These are phyloP conservation scores for Linnemannia exigua DNA, from an alignment of 192 early-diverging fungal genomes.

Conservation along the genomic window DNA sequence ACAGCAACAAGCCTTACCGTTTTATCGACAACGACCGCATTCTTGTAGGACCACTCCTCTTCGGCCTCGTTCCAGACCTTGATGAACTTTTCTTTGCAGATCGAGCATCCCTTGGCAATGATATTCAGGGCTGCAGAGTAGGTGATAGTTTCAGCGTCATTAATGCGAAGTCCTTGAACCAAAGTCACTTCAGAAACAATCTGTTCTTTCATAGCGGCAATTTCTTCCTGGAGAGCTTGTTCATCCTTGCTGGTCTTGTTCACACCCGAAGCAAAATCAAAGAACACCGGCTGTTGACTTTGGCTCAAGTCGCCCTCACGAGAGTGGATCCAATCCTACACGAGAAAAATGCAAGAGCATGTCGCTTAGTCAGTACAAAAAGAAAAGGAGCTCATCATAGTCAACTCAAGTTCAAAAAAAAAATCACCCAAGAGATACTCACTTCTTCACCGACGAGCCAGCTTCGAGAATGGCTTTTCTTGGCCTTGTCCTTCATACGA, in stretches of 20 bases:
- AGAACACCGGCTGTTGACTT: constrained; percentile 52
- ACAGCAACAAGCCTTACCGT: constrained; percentile 61
- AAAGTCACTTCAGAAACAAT: constrained; percentile 40
- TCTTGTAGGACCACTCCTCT: constrained; percentile 82
- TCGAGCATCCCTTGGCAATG: constrained; percentile 72
- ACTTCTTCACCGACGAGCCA: constrained; percentile 87
- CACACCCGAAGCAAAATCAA: constrained; percentile 40
- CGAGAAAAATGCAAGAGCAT: background rate
- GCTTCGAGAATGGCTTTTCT: constrained; percentile 85
- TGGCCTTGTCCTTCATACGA: constrained; percentile 85
- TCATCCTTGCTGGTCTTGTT: constrained; percentile 49
- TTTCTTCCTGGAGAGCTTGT: constrained; percentile 39
- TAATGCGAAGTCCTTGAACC: constrained; percentile 20
- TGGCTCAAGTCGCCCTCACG: constrained; percentile 54
- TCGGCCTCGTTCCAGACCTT: constrained; percentile 81
- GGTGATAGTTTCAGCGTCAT: constrained; percentile 54
- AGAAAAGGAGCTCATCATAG: background rate
- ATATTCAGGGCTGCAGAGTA: constrained; percentile 61
- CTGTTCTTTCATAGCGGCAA: constrained; percentile 41
- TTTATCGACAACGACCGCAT: constrained; percentile 73
- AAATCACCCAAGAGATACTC: constrained; percentile 10
- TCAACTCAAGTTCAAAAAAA: background rate
- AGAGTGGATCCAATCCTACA: constrained; percentile 61
- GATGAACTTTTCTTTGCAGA: constrained; percentile 84
- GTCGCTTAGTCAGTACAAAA: background rate